phyloP scores from a whole-genome alignment of 805 yeast species.

The Metschnikowia noctiluminum region DNA sequence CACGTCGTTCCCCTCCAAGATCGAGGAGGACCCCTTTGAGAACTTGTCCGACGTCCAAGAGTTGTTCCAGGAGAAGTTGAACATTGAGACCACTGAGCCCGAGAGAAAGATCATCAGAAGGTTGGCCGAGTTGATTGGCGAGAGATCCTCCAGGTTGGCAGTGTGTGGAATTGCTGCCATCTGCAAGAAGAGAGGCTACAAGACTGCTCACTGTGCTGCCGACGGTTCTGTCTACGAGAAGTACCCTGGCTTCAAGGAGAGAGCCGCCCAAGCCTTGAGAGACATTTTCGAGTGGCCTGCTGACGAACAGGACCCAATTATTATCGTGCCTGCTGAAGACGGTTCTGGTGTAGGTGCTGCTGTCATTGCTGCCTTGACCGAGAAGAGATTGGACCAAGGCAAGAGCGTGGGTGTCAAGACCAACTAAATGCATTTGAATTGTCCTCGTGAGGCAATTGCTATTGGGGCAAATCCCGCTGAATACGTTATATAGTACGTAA shows the following conservation, averaged over 20 bases:
- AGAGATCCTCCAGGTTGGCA: slow-evolving; percentile 87
- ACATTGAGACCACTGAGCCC: slow-evolving; percentile 61
- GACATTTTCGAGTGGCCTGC: slow-evolving; percentile 82
- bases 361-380: slow-evolving; percentile 91
- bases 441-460: no score
- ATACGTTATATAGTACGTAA: no score
- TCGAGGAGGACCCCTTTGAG: slow-evolving; percentile 88
- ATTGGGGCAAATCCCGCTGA: no score
- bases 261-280: slow-evolving; percentile 84
- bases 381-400: slow-evolving; percentile 70
- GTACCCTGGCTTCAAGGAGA: slow-evolving; percentile 86
- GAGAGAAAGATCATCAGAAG: slow-evolving; percentile 84
- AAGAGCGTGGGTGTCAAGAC: slow-evolving; percentile 54
- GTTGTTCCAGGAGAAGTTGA: slow-evolving; percentile 57
- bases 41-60: slow-evolving; percentile 72
- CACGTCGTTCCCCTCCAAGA: slow-evolving; percentile 80
- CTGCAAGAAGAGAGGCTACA: slow-evolving; percentile 77
- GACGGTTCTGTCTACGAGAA: slow-evolving; percentile 95
- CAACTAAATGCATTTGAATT: neutral
- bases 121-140: slow-evolving; percentile 83
- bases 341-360: slow-evolving; percentile 99
- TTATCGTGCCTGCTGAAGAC: slow-evolving; percentile 90
- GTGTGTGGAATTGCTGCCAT: slow-evolving; percentile 96
- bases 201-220: slow-evolving; percentile 85
- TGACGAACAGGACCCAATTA: slow-evolving; percentile 69